Base-by-base conservation (phyloP, 2,329 filamentous ascomycete species). In the Alternaria angustiovoidea region DNA sequence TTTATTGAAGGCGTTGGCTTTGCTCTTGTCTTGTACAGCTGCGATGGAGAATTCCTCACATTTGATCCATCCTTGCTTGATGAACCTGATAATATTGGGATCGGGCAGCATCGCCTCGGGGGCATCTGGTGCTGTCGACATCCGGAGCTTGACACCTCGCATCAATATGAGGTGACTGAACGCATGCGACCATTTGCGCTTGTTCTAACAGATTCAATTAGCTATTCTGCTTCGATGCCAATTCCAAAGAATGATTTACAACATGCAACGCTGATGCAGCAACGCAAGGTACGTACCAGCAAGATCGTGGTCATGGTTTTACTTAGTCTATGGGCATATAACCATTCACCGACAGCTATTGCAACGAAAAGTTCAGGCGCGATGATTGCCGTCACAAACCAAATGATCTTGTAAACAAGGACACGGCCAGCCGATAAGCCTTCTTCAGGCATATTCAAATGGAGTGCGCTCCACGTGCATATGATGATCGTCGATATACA, bases 331-430 rank as follows among this genome's bases (percentile, higher is more conserved):
- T 2, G 32, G 5, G 14, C 32, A 7, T 11, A 14, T 3, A 34
- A 1, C 14, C 32, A 34, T 34, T 34, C 32, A 0, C 5, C 1
- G 32, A 7, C 32, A 34, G 32, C 32, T 0, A 3, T 0, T 34
- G 5, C 32, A 34, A 34, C 32, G 1, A 34, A 34, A 7, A 0
- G 2, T 34, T 34, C 32, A 36, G 32, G 32, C 32, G 32, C 32
- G 5, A 36, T 16, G 1, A 36, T 36, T 2, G 32, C 32, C 11
- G 1, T 0, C 5, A 34, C 1, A 34, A 34, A 34, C 14, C 1
- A 0, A 16, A 34, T 0, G 32, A 36, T 36, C 14, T 36, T 16
- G 14, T 6, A 14, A 1, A 12, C 0, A 14, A 34, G 32, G 0
- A 34, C 14, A 16, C 11, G 14, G 0, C 11, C 12, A 14, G 32